Conservation (phyloP, 768 basidiomycete species). For the Lentinula raphanica region DNA sequence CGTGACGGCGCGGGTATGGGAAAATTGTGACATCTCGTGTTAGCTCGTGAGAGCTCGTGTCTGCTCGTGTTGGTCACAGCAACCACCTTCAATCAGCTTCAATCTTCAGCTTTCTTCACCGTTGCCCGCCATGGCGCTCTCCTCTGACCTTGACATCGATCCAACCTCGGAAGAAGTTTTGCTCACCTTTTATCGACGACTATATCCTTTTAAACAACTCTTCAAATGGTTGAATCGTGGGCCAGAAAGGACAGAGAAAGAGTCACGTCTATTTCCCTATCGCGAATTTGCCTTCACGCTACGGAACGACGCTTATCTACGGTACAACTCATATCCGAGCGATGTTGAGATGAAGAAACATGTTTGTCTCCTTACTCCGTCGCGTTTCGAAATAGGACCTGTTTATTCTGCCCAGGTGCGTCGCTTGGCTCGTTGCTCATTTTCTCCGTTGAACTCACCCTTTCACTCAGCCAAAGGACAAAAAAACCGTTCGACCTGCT, state of each 20-base stretch:
- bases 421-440: conserved; percentile 11
- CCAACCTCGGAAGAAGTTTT: conserved; percentile 27
- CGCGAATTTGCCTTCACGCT: conserved; percentile 97
- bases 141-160: conserved; percentile 3
- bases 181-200: conserved; percentile 74
- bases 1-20: not conserved
- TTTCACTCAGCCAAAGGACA: conserved; percentile 77
- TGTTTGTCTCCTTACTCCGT: conserved; percentile 77
- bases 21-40: not conserved
- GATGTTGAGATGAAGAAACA: conserved; percentile 91
- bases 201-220: conserved; percentile 93
- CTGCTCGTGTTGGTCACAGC: too few relatives aligned
- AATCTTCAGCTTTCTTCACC: not conserved
- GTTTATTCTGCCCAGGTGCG: conserved; percentile 82
- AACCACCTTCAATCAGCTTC: not conserved
- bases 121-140: not conserved
- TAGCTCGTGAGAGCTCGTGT: too few relatives aligned
- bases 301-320: conserved; percentile 83
- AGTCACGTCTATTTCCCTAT: conserved; percentile 80
- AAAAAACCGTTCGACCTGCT: conserved; percentile 64
- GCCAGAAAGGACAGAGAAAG: conserved; percentile 46
- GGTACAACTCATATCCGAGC: conserved; percentile 87
- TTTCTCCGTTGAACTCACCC: not conserved
- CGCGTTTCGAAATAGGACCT: conserved; percentile 95
- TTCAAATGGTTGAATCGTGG: conserved; percentile 91